phyloP scores from a whole-genome alignment of 257 asterid species.

The Solanum rostratum region DNA sequence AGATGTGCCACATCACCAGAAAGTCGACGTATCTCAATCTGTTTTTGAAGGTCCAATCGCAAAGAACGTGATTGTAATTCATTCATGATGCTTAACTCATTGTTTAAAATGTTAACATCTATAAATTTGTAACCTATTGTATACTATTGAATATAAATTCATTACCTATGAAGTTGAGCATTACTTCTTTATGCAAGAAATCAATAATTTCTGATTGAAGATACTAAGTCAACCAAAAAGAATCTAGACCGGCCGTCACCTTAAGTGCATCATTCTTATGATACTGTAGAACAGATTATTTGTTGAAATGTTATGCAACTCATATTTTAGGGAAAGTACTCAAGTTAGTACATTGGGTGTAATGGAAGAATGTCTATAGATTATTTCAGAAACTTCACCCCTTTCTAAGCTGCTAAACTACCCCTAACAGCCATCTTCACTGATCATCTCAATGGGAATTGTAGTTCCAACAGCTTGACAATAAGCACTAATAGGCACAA shows the following conservation, averaged over 20 bases:
- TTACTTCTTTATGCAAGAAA: neutral
- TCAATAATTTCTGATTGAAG: neutral
- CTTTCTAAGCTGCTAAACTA: neutral
- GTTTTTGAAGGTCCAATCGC: constrained; percentile 24
- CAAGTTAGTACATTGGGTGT: neutral
- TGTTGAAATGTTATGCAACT: neutral
- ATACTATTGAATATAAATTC: constrained; percentile 20
- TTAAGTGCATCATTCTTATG: neutral
- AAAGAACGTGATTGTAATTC: neutral
- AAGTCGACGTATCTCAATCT: constrained; percentile 21
- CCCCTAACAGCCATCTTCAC: neutral
- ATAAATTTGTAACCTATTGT: constrained; percentile 18
- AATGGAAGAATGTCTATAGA: neutral
- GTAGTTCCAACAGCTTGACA: neutral
- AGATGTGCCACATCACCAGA: constrained; percentile 60
- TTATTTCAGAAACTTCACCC: neutral
- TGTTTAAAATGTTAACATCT: constrained; percentile 15
- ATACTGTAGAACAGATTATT: neutral
- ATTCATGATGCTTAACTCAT: constrained; percentile 8
- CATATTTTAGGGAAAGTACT: neutral
- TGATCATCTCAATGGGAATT: neutral
- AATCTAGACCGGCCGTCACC: too few species aligned
- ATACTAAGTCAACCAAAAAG: neutral
- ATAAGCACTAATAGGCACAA: neutral
- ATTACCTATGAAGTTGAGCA: neutral